Evolutionary conservation across 2,329 filamentous ascomycete species (phyloP), one percentile per base, ranked within the genome.

Genomic region (Torrubiella hemipterigena): DNA sequence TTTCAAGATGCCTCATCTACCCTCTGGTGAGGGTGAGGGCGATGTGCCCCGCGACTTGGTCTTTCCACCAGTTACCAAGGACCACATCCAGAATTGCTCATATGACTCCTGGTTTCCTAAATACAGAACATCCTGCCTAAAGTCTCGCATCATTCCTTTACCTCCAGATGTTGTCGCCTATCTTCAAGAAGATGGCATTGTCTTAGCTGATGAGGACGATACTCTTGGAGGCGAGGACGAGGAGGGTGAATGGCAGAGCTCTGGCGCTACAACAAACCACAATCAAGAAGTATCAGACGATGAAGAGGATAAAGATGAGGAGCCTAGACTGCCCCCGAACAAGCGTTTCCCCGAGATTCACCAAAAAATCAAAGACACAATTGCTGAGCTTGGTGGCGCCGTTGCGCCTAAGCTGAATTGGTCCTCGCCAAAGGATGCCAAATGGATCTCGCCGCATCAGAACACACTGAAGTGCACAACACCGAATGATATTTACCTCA

Each of bases 371-470:
- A 80, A 78, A 51, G 63, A 73, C 16, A 81, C 73, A 25, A 95
- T 98, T 39, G 57, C 65, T 10, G 81, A 87, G 44, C 69, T 96
- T 1, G 87, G 84, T 12, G 89, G 89, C 36, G 75, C 78, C 37
- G 87, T 94, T 7, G 78, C 81, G 2, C 91, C 91, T 1, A 98
- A 98, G 56, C 63, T 98, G 28, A 96, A 96, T 61, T 98, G 91
- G 91, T 95, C 87, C 6, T 79, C 86, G 4, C 91, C 91, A 4
- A 94, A 95, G 54, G 91, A 98, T 51, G 91, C 91, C 7, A 84
- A 82, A 15, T 95, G 86, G 81, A 95, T 98, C 55, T 75, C 70
- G 57, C 77, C 57, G 58, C 52, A 89, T 67, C 56, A 77, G 46
- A 98, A 98, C 55, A 93, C 83, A 28, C 81, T 95, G 59, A 85